Percentiles rank a stretch among this genome's conserved stretches.
Conservation (phyloP, 768 basidiomycete species). For the Boletales sp. region DNA sequence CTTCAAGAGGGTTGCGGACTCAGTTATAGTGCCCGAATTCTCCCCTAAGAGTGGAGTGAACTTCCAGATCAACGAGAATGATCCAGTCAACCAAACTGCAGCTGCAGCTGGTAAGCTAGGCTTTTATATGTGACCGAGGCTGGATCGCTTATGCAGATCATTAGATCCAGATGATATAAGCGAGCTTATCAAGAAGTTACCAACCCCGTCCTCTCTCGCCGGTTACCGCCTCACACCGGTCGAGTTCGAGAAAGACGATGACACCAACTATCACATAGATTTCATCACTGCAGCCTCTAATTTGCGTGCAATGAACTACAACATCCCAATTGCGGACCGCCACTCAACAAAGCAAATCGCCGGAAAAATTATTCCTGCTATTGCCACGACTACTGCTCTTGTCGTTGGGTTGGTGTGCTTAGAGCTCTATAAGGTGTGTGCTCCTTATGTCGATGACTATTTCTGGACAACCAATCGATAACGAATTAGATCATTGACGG, state of each 20-base stretch:
- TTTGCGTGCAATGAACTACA: slow-evolving; percentile 93
- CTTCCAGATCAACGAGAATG: slow-evolving; percentile 90
- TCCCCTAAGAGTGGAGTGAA: slow-evolving; percentile 89
- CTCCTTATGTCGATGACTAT: neutral
- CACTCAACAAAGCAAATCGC: slow-evolving; percentile 97
- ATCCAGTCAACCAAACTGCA: slow-evolving; percentile 78
- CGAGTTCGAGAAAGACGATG: slow-evolving; percentile 99
- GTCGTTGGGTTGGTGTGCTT: slow-evolving; percentile 95
- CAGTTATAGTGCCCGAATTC: slow-evolving; percentile 87
- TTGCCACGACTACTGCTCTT: slow-evolving; percentile 96
- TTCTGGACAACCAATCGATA: slow-evolving; percentile 2
- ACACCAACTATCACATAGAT: slow-evolving; percentile 96
- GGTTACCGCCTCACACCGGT: slow-evolving; percentile 96
- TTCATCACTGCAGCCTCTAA: slow-evolving; percentile 98
- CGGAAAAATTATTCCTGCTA: slow-evolving; percentile 98
- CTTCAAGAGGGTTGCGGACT: slow-evolving; percentile 82
- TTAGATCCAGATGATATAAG: slow-evolving; percentile 50
- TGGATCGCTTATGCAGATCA: slow-evolving; percentile 3
- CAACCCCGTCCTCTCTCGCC: slow-evolving; percentile 85
- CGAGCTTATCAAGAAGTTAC: slow-evolving; percentile 65
- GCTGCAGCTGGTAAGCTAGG: slow-evolving; percentile 26
- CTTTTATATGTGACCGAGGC: neutral
- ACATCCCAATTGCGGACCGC: slow-evolving; percentile 78
- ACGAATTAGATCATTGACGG: slow-evolving; percentile 80
- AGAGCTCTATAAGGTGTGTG: slow-evolving; percentile 88